Base-by-base conservation (phyloP, 2,329 filamentous ascomycete genomes). In the Arthroderma sp. region DNA sequence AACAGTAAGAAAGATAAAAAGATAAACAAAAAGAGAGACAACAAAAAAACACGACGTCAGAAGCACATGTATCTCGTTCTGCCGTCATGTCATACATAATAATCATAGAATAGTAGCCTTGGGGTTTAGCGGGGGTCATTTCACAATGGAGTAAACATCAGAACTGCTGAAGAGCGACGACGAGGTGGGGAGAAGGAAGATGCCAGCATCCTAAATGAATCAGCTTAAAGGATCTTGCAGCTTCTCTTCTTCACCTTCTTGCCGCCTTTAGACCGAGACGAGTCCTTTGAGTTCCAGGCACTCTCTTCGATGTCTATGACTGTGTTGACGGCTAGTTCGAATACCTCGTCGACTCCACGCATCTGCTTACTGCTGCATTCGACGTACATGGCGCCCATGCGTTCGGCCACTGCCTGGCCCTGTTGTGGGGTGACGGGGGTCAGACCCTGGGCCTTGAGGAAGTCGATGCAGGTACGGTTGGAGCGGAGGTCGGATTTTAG, bases 311-410 rank as follows among this genome's bases (percentile, higher is more conserved):
- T 88, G 63, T 86, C 83, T 28, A 98, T 88, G 33, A 93, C 90
- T 55, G 87, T 91, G 67, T 91, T 83, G 69, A 98, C 91, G 57
- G 93, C 93, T 61, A 83, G 80, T 71, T 94, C 87, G 73, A 98
- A 98, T 68, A 97, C 93, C 67, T 97, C 91, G 71, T 97, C 89
- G 49, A 98, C 91, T 58, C 93, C 93, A 56, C 80, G 83, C 86
- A 95, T 93, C 74, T 96, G 93, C 75, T 97, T 97, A 74, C 89
- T 95, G 70, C 90, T 95, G 80, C 93, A 98, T 76, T 98, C 93
- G 82, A 95, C 91, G 76, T 98, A 98, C 68, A 85, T 81, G 11
- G 93, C 93, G 62, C 85, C 84, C 93, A 98, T 98, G 76, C 91
- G 93, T 68, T 85, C 82, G 57, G 93, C 91, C 25, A 98, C 91